phyloP scores from a whole-genome alignment of 805 yeast species.

The Pichia deserticola region DNA sequence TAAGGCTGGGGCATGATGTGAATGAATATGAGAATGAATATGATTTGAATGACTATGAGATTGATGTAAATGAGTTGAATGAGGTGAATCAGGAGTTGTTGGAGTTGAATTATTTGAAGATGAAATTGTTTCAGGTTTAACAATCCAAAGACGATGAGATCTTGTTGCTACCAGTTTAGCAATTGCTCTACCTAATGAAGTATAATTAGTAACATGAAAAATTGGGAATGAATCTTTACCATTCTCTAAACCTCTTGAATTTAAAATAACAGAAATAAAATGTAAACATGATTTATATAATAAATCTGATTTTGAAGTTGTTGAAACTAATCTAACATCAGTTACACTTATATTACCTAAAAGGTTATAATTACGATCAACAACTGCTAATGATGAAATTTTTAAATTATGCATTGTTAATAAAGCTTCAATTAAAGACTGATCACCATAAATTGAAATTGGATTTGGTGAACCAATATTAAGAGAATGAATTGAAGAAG shows the following conservation, averaged over 20 bases:
- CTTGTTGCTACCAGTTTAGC: conserved; percentile 95
- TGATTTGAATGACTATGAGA: conserved; percentile 4
- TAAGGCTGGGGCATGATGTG: conserved; percentile 12
- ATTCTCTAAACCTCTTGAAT: conserved; percentile 83
- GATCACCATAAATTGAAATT: conserved; percentile 80
- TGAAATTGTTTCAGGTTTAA: conserved; percentile 38
- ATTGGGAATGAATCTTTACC: conserved; percentile 97
- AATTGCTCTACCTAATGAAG: conserved; percentile 79
- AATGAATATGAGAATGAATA: conserved; percentile 3
- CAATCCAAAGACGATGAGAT: conserved; percentile 85
- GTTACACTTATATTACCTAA: conserved; percentile 92
- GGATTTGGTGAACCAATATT: conserved; percentile 69
- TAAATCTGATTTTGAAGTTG: conserved; percentile 78
- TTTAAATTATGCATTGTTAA: conserved; percentile 75
- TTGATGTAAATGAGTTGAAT: conserved; percentile 2
- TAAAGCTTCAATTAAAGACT: conserved; percentile 78
- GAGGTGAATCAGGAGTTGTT: conserved; percentile 8
- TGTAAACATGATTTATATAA: conserved; percentile 78
- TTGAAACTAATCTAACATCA: conserved; percentile 83
- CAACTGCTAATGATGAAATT: conserved; percentile 88
- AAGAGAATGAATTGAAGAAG: conserved; percentile 60
- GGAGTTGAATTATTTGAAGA: conserved; percentile 10
- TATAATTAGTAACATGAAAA: conserved; percentile 76
- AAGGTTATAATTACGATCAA: conserved; percentile 66
- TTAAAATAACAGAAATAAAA: conserved; percentile 78